Evolutionary conservation across 2,329 filamentous ascomycete species (phyloP).

Genomic region (Exophiala sp.): DNA sequence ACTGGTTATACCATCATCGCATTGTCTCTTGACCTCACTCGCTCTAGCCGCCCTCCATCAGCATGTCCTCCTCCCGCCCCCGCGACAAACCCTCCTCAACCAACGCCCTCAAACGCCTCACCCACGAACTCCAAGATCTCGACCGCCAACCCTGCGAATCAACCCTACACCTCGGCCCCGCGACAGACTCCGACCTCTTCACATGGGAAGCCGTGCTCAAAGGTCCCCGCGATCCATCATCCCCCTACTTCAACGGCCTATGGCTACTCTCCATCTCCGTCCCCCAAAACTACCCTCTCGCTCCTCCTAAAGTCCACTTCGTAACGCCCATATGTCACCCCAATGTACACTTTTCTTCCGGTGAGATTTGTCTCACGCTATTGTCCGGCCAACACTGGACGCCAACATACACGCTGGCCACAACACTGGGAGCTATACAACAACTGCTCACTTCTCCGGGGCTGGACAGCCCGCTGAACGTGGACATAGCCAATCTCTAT

Average conservation of each 20-base stretch:
- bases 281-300: conserved; percentile 72
- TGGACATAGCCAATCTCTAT: conserved; percentile 46
- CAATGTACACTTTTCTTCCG: conserved; percentile 69
- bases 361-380: conserved; percentile 92
- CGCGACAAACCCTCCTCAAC: conserved; percentile 16
- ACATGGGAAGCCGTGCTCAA: conserved; percentile 60
- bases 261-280: conserved; percentile 80
- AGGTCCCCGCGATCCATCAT: conserved; percentile 42
- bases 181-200: conserved; percentile 56
- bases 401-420: conserved; percentile 71
- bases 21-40: too few relatives aligned
- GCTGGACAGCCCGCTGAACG: conserved; percentile 48
- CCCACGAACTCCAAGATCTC: conserved; percentile 60
- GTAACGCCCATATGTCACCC: conserved; percentile 81
- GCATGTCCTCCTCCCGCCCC: too few relatives aligned
- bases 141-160: conserved; percentile 54
- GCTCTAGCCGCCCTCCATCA: too few relatives aligned
- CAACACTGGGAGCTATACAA: conserved; percentile 46
- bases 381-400: conserved; percentile 72
- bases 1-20: too few relatives aligned
- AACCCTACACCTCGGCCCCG: conserved; percentile 55
- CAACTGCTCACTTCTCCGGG: conserved; percentile 45
- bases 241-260: conserved; percentile 56
- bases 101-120: conserved; percentile 54
- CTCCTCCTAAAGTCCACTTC: conserved; percentile 75